Percentiles rank a stretch among this genome's conserved stretches.
These are phyloP conservation scores for Naganishia cerealis DNA, from an alignment of 1,284 basidiomycete species.

Conservation along the genomic window DNA sequence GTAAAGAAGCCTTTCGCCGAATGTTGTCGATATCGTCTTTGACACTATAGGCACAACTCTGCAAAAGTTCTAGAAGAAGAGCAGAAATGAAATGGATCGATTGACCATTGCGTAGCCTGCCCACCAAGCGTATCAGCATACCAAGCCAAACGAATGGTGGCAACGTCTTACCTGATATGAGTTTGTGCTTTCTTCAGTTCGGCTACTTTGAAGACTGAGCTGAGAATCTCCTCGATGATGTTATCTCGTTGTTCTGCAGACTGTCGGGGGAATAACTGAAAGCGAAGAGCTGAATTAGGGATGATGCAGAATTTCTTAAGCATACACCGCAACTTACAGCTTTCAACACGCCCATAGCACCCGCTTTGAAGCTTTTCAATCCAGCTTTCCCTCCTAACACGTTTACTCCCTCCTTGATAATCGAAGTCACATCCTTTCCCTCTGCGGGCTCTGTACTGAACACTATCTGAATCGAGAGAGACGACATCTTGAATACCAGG, in stretches of 20 bases:
- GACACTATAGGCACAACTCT: slow-evolving; percentile 71
- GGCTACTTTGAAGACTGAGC: slow-evolving; percentile 81
- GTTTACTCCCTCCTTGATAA: slow-evolving; percentile 4
- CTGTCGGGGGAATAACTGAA: slow-evolving; percentile 81
- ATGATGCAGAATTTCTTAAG: background rate
- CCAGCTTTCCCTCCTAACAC: slow-evolving; percentile 58
- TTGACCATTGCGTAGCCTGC: slow-evolving; percentile 56
- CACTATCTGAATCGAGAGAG: slow-evolving; percentile 13
- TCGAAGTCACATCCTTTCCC: slow-evolving; percentile 15
- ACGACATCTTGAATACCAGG: slow-evolving; percentile 28
- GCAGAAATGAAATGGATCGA: slow-evolving; percentile 90
- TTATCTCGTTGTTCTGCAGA: slow-evolving; percentile 78
- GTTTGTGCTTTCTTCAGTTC: slow-evolving; percentile 83
- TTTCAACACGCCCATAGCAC: slow-evolving; percentile 77
- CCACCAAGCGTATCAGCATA: background rate
- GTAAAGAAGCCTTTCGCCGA: slow-evolving; percentile 14
- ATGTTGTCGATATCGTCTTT: slow-evolving; percentile 15
- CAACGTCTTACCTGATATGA: slow-evolving; percentile 69
- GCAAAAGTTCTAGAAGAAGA: slow-evolving; percentile 88
- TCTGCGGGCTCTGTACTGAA: slow-evolving; percentile 27
- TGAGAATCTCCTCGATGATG: slow-evolving; percentile 94
- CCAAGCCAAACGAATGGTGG: background rate
- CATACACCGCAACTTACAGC: slow-evolving; percentile 61
- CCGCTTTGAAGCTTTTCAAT: slow-evolving; percentile 76
- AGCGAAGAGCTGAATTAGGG: background rate